These are phyloP conservation scores for Pythium apleroticum DNA, from an alignment of 352 stramenopile genomes.

Conservation along the genomic window DNA sequence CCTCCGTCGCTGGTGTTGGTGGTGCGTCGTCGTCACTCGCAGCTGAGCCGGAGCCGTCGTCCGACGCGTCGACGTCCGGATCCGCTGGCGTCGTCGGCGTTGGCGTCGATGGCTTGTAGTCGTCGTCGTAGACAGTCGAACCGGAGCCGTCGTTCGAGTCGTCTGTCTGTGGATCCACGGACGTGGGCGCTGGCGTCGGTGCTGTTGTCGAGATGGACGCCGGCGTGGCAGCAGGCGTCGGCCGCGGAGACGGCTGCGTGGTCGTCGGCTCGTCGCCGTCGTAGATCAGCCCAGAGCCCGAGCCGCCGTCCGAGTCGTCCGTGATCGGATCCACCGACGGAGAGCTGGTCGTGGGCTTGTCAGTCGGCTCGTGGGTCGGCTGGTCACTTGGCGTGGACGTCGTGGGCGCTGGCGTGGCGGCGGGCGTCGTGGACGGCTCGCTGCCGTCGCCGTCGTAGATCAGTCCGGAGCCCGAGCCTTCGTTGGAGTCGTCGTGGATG, in stretches of 20 bases:
- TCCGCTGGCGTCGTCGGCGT: neutral
- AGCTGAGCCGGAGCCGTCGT: neutral
- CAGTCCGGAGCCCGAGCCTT: neutral
- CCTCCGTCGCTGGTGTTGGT: neutral
- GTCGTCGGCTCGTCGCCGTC: neutral
- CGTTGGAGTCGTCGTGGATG: neutral
- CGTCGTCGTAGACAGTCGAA: neutral
- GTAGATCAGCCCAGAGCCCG: neutral
- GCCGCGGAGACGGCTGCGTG: neutral
- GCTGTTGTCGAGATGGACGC: neutral
- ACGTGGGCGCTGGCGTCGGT: neutral
- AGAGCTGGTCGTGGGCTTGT: neutral
- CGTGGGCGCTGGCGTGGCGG: neutral
- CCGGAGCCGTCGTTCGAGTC: neutral
- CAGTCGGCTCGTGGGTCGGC: neutral
- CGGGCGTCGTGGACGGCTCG: neutral
- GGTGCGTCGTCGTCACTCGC: neutral
- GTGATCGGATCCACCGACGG: neutral
- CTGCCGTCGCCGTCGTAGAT: neutral
- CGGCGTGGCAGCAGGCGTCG: neutral
- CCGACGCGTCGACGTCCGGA: neutral
- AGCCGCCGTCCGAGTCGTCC: constrained; percentile 1
- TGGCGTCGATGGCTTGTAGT: neutral
- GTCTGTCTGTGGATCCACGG: neutral
- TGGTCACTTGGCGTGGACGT: neutral